Conservation (phyloP, 106 monocot genomes). For the Ottelia alismoides region DNA sequence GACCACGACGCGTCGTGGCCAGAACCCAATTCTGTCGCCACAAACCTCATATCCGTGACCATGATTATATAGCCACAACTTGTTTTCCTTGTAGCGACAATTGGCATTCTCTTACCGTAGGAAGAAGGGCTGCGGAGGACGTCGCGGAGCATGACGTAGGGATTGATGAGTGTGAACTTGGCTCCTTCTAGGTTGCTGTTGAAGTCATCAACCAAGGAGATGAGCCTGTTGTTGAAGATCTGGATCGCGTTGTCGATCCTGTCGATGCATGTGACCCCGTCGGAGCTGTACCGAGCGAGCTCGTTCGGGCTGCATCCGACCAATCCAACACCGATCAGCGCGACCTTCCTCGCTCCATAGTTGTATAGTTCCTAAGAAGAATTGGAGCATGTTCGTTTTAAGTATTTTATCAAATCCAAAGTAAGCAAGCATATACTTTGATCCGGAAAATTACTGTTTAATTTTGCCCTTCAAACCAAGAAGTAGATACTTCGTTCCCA, state of each 20-base stretch:
- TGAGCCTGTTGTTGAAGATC: conserved; percentile 27
- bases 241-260: conserved; percentile 29
- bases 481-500: too few species aligned
- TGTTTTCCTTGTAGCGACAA: too few species aligned
- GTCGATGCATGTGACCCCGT: conserved; percentile 52
- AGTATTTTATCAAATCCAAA: too few species aligned
- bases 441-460: too few species aligned
- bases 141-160: conserved; percentile 47
- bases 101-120: conserved; percentile 17
- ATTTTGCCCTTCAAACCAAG: too few species aligned
- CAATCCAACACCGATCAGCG: conserved; percentile 59
- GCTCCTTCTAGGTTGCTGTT: conserved; percentile 55
- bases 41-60: too few species aligned
- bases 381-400: too few species aligned
- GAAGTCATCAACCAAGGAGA: conserved; percentile 38
- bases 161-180: conserved; percentile 80
- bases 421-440: too few species aligned
- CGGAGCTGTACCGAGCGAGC: conserved; percentile 48
- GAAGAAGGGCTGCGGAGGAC: conserved; percentile 31
- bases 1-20: too few species aligned
- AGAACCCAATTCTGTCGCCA: too few species aligned
- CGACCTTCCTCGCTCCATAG: conserved; percentile 48
- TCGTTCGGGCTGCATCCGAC: conserved; percentile 85
- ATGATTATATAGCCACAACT: too few species aligned
- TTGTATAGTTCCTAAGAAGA: conserved; percentile 23